Conservation (phyloP, 2,329 filamentous ascomycete genomes). For the Botrytis byssoidea region DNA sequence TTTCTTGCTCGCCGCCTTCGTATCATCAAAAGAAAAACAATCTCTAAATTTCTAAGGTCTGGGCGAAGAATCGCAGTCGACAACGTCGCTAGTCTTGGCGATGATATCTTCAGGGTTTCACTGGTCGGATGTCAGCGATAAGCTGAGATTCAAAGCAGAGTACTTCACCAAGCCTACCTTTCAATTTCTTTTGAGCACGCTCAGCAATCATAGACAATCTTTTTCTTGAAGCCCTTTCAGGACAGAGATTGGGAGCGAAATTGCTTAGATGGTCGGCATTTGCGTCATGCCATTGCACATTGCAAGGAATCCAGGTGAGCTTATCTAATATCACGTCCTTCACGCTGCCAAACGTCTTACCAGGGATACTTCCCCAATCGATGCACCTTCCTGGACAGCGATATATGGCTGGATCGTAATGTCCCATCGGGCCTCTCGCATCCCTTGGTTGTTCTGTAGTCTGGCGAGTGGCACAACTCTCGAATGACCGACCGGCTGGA, state of each 20-base stretch:
- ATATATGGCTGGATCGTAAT: neutral
- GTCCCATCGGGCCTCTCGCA: fast-evolving
- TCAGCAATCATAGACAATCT: neutral
- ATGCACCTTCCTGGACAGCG: neutral
- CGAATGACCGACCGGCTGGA: neutral
- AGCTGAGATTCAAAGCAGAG: neutral
- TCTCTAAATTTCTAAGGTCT: neutral
- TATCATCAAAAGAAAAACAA: neutral
- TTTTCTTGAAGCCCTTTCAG: neutral
- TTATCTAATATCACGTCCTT: neutral
- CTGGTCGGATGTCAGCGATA: neutral
- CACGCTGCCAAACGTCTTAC: neutral
- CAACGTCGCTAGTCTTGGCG: neutral
- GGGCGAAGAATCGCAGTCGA: neutral
- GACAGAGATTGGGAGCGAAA: neutral
- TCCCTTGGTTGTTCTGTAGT: neutral
- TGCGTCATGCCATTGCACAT: neutral
- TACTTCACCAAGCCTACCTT: neutral
- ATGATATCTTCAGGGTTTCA: neutral
- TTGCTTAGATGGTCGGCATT: neutral
- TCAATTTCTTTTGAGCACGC: neutral
- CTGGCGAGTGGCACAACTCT: neutral
- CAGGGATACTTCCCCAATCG: neutral
- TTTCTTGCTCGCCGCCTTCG: neutral
- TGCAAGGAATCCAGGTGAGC: neutral